These are phyloP conservation scores for Cordyceps cateniannulata DNA, from an alignment of 2,329 filamentous ascomycete genomes.

Conservation along the genomic window DNA sequence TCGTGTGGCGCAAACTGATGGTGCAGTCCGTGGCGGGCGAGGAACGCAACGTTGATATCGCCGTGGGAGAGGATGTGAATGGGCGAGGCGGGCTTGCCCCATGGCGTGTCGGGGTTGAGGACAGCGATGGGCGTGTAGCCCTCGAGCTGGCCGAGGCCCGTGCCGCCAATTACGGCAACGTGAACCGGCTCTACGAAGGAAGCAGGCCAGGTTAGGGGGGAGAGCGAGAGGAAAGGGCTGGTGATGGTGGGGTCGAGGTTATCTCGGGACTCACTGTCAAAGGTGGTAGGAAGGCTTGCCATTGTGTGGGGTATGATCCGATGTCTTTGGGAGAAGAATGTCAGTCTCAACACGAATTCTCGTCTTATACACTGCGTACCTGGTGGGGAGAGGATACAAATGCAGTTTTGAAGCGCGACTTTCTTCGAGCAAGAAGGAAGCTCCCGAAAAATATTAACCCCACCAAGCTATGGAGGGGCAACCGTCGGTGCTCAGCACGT, in stretches of 20 bases:
- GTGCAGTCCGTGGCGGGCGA: conserved; percentile 83
- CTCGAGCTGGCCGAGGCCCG: conserved; percentile 80
- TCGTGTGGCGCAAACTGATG: conserved; percentile 92
- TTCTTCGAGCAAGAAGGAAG: background rate
- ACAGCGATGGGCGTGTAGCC: conserved; percentile 80
- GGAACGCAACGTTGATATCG: conserved; percentile 79
- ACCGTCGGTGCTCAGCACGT: background rate
- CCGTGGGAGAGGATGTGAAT: conserved; percentile 87
- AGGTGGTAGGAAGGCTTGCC: conserved; percentile 49
- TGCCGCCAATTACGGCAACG: conserved; percentile 90
- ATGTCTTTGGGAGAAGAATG: background rate
- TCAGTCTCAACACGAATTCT: background rate
- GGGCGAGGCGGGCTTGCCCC: conserved; percentile 69
- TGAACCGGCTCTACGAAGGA: conserved; percentile 54
- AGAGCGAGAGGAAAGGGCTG: background rate
- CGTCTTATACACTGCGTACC: background rate
- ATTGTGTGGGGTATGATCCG: conserved; percentile 26
- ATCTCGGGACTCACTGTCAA: conserved; percentile 45
- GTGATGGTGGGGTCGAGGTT: background rate
- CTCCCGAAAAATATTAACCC: conserved; percentile 10
- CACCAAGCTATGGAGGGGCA: conserved; percentile 12
- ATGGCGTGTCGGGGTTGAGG: conserved; percentile 74
- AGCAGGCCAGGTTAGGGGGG: conserved; percentile 9
- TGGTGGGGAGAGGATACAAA: background rate
- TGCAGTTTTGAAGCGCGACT: conserved; percentile 1